These are phyloP conservation scores for Peniophora sp. DNA, from an alignment of 1,284 basidiomycete species.

Conservation along the genomic window DNA sequence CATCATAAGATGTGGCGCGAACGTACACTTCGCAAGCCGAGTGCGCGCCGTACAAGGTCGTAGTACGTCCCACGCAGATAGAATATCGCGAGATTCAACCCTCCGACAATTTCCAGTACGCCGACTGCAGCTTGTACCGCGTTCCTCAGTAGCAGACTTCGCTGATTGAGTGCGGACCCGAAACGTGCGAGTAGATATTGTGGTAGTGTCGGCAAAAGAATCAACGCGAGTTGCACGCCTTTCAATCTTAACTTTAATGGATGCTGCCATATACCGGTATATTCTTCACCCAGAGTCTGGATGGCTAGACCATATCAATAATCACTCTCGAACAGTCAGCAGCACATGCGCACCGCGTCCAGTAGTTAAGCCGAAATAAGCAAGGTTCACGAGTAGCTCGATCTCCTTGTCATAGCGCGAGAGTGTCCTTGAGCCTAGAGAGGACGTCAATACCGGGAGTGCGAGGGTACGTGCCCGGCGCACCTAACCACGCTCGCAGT, in stretches of 20 bases:
- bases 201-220: conserved; percentile 61
- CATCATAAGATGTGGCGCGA: neutral
- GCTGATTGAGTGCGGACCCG: conserved; percentile 26
- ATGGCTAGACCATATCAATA: conserved; percentile 36
- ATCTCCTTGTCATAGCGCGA: conserved; percentile 76
- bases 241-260: conserved; percentile 38
- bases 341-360: conserved; percentile 50
- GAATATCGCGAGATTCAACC: conserved; percentile 78
- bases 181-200: conserved; percentile 51
- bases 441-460: conserved; percentile 1
- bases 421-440: conserved; percentile 79
- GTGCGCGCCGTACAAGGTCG: conserved; percentile 62
- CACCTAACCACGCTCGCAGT: conserved; percentile 73
- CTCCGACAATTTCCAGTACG: conserved; percentile 46
- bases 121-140: conserved; percentile 36
- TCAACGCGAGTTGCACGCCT: conserved; percentile 40
- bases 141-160: conserved; percentile 26
- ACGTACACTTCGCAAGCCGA: conserved; percentile 69
- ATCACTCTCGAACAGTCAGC: conserved; percentile 1
- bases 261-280: conserved; percentile 79
- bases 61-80: conserved; percentile 79
- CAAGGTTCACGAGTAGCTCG: conserved; percentile 60
- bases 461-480: conserved; percentile 14
- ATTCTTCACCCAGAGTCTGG: conserved; percentile 87
- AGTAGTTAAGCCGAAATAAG: conserved; percentile 73